Percentiles rank a stretch among this genome's conserved stretches.
Evolutionary conservation across 129 eudicot genomes (phyloP).

Genomic region (Tagetes erecta): DNA sequence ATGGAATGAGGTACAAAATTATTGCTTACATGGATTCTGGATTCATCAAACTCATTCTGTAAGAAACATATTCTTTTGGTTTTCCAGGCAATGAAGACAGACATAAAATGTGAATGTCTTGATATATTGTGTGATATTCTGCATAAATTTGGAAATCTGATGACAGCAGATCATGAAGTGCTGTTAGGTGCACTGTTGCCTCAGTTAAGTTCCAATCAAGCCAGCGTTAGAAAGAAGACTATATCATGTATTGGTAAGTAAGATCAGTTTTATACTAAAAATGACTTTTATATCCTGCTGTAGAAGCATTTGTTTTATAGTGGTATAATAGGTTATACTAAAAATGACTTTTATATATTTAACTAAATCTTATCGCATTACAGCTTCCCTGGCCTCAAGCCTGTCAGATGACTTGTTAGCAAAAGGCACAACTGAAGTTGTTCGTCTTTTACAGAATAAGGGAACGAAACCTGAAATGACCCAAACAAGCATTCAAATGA

Average conservation of each 20-base stretch:
- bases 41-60: neutral
- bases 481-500: slow-evolving; percentile 94
- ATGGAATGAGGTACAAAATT: neutral
- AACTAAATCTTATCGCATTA: slow-evolving; percentile 13
- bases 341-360: too few species aligned
- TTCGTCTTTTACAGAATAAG: slow-evolving; percentile 60
- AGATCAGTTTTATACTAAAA: slow-evolving; percentile 11
- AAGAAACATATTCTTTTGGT: slow-evolving; percentile 12
- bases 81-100: slow-evolving; percentile 74
- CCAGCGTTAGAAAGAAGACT: slow-evolving; percentile 94
- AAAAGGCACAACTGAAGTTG: slow-evolving; percentile 86
- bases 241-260: slow-evolving; percentile 89
- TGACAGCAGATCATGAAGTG: slow-evolving; percentile 81
- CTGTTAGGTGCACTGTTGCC: slow-evolving; percentile 78
- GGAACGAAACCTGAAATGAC: slow-evolving; percentile 77
- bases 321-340: neutral
- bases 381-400: slow-evolving; percentile 92
- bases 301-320: neutral
- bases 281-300: slow-evolving; percentile 7
- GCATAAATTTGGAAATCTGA: slow-evolving; percentile 89
- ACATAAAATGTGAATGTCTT: slow-evolving; percentile 93
- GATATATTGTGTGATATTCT: slow-evolving; percentile 87
- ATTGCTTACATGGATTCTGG: slow-evolving; percentile 3
- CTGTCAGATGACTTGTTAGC: slow-evolving; percentile 96
- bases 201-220: slow-evolving; percentile 86